These are phyloP conservation scores for Oropetium thomaeum DNA, from an alignment of 176 grass and related monocot species.

Conservation along the genomic window DNA sequence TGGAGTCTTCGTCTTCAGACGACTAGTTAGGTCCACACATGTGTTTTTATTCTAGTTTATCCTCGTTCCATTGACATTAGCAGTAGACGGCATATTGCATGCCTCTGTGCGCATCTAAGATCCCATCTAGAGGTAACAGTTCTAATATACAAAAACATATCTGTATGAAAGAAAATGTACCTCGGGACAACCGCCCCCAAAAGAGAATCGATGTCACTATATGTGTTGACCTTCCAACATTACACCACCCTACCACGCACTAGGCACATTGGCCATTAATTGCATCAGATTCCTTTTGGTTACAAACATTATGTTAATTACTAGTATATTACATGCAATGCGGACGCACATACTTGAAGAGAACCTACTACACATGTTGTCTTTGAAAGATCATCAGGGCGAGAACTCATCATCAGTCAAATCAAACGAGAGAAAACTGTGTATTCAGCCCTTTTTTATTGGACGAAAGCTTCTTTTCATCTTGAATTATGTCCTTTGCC, in stretches of 20 bases:
- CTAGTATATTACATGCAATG: too few species aligned
- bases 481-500: too few species aligned
- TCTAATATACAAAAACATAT: neutral
- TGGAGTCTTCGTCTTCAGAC: neutral
- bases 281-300: conserved; percentile 21
- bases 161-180: neutral
- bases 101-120: conserved; percentile 43
- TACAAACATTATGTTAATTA: neutral
- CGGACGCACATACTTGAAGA: neutral
- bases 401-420: neutral
- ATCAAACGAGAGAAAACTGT: neutral
- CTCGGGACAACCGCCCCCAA: neutral
- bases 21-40: conserved; percentile 20
- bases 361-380: neutral
- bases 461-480: too few species aligned
- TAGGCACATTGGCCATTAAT: conserved; percentile 20
- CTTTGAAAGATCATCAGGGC: neutral
- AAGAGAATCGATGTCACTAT: neutral
- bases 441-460: too few species aligned
- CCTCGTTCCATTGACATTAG: conserved; percentile 25
- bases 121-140: conserved; percentile 36
- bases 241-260: neutral
- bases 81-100: conserved; percentile 29
- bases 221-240: conserved; percentile 1
- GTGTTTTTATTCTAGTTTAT: conserved; percentile 30